Percentiles rank a stretch among this genome's conserved stretches.
phyloP scores from a whole-genome alignment of 2,329 filamentous ascomycete genomes.

The Penicillium sp. region DNA sequence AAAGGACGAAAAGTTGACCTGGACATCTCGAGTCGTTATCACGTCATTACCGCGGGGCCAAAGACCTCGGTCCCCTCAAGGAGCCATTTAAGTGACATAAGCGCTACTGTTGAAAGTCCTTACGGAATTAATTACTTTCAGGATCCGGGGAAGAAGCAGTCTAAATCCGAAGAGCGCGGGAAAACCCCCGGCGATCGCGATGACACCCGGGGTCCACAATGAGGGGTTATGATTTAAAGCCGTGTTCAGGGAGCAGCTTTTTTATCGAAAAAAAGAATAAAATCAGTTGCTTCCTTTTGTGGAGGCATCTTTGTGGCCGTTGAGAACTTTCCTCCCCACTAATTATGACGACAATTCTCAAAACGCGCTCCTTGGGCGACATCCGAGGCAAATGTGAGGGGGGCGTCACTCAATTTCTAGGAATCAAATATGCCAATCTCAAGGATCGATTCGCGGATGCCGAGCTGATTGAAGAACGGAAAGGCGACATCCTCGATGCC shows the following conservation, averaged over 20 bases:
- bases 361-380: conserved; percentile 29
- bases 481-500: conserved; percentile 30
- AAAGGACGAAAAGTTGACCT: too few species aligned
- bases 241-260: neutral
- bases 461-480: conserved; percentile 27
- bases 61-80: too few species aligned
- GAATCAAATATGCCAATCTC: conserved; percentile 40
- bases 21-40: too few species aligned
- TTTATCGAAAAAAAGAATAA: too few species aligned
- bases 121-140: neutral
- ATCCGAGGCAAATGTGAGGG: conserved; percentile 28
- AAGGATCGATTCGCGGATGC: conserved; percentile 35
- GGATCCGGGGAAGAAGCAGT: neutral
- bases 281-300: too few species aligned
- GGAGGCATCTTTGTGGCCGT: neutral
- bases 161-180: neutral
- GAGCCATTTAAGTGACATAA: too few species aligned
- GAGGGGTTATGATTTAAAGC: neutral
- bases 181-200: neutral
- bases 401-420: conserved; percentile 34
- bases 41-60: too few species aligned
- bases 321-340: neutral
- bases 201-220: neutral
- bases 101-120: neutral
- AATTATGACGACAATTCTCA: conserved; percentile 9